A percentile compares a stretch with the other conserved stretches of the same genome.
Conservation (phyloP, 768 basidiomycete species). For the Rhodotorula kratochvilovae region DNA sequence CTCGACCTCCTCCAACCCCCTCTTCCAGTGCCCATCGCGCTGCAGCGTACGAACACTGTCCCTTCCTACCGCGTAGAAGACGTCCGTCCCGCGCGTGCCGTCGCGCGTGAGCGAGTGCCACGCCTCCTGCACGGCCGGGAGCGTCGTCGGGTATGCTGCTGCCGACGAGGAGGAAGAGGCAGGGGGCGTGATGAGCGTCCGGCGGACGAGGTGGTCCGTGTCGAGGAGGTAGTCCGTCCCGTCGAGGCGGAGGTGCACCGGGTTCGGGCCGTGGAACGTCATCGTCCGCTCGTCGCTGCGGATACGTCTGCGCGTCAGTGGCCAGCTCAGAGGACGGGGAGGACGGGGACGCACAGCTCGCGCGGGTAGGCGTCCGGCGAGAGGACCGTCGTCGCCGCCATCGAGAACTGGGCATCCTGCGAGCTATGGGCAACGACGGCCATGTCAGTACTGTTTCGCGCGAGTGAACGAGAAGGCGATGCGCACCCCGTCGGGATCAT, state of each 20-base stretch:
- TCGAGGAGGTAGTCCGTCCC: slow-evolving; percentile 13
- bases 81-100: background rate
- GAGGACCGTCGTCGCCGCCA: background rate
- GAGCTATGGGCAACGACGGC: no score
- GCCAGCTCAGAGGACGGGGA: background rate
- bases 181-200: slow-evolving; percentile 14
- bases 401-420: slow-evolving; percentile 7
- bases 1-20: slow-evolving; percentile 7
- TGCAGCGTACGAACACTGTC: background rate
- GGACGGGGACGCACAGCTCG: background rate
- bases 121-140: background rate
- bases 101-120: background rate
- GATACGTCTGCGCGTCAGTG: no score
- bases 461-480: no score
- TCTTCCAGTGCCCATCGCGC: background rate
- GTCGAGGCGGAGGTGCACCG: background rate
- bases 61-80: background rate
- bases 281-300: background rate
- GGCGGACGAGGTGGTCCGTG: slow-evolving; percentile 16
- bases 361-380: background rate
- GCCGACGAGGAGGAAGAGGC: background rate
- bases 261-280: background rate
- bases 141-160: background rate
- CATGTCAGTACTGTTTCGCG: no score
- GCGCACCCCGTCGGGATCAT: slow-evolving; percentile 25